Conservation (phyloP, 495 filamentous ascomycete genomes). For the Trichoderma erinaceum region DNA sequence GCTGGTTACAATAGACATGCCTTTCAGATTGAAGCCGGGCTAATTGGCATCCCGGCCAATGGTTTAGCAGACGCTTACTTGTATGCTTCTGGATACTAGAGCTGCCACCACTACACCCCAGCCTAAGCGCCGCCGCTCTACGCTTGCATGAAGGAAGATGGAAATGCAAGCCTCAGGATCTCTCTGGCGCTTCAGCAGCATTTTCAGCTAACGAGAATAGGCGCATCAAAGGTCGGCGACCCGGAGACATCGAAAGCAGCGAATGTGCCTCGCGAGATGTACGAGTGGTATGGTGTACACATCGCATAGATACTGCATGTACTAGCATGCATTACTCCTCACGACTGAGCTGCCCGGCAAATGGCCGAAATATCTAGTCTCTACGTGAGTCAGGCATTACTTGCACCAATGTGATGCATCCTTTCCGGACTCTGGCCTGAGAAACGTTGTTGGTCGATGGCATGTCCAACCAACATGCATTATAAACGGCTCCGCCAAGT, state of each 20-base stretch:
- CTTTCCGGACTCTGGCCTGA: background rate
- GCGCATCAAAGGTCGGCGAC: background rate
- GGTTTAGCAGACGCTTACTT: background rate
- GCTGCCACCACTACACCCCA: conserved; percentile 4
- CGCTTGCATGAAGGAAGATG: background rate
- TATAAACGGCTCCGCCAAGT: background rate
- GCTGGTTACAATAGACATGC: background rate
- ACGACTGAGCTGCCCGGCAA: background rate
- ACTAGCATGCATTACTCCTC: background rate
- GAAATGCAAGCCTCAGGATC: background rate
- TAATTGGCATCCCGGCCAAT: background rate
- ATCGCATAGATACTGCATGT: too few species aligned
- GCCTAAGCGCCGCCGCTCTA: conserved; percentile 3
- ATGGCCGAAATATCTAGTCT: background rate
- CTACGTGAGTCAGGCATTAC: background rate
- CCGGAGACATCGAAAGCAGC: background rate
- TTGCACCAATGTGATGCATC: background rate
- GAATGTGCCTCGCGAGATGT: background rate
- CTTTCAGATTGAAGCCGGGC: background rate
- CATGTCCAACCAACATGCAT: conserved; percentile 9
- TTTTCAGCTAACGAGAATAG: background rate
- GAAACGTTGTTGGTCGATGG: background rate
- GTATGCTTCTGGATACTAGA: background rate
- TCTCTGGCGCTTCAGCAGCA: background rate
- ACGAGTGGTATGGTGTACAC: too few species aligned